A percentile compares a stretch with the other conserved stretches of the same genome.
These are phyloP conservation scores for Boletus smithii DNA, from an alignment of 1,284 basidiomycete genomes.

Conservation along the genomic window DNA sequence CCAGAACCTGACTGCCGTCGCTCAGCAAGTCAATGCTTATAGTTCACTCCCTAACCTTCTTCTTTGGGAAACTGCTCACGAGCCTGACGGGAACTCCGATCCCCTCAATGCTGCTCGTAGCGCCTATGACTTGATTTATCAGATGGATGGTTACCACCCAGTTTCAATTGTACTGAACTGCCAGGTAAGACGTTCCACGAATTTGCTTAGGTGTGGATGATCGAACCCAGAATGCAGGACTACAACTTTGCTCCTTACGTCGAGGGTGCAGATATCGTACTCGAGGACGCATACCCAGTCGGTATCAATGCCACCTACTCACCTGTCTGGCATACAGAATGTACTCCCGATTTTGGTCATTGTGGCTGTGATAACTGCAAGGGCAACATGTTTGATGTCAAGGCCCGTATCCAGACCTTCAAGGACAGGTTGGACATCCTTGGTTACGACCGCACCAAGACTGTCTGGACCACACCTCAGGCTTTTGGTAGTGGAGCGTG, in stretches of 20 bases:
- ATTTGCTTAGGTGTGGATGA: not conserved
- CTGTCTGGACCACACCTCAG: constrained; percentile 31
- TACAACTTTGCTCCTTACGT: constrained; percentile 61
- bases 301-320: constrained; percentile 34
- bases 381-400: constrained; percentile 27
- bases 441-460: constrained; percentile 28
- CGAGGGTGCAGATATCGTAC: constrained; percentile 57
- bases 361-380: constrained; percentile 33
- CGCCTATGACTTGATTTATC: constrained; percentile 60
- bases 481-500: constrained; percentile 27
- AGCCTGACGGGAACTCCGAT: constrained; percentile 69
- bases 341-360: constrained; percentile 31
- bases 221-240: constrained; percentile 32
- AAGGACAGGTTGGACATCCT: constrained; percentile 30
- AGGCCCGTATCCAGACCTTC: constrained; percentile 24
- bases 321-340: constrained; percentile 28
- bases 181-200: constrained; percentile 29
- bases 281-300: constrained; percentile 30
- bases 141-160: constrained; percentile 71
- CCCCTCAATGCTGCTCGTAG: constrained; percentile 52
- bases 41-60: constrained; percentile 64
- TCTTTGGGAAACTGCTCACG: constrained; percentile 74
- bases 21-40: constrained; percentile 59
- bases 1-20: constrained; percentile 57
- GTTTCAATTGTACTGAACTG: constrained; percentile 74